phyloP scores from a whole-genome alignment of 495 filamentous ascomycete genomes.

The Penicillium roqueforti region DNA sequence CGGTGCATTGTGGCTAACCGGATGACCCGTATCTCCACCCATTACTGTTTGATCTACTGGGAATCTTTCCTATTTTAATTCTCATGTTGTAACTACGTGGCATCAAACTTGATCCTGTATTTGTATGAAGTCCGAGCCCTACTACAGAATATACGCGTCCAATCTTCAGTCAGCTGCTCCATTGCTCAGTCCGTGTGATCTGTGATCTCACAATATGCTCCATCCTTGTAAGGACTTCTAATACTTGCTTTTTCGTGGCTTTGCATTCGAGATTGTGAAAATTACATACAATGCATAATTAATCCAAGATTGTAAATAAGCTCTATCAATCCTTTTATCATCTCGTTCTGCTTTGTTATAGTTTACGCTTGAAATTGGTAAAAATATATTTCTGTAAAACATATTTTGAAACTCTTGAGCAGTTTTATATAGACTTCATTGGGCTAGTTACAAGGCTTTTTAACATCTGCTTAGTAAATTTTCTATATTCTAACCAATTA shows the following conservation, averaged over 20 bases:
- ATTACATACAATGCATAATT: too few relatives aligned
- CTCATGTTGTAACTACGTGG: conserved; percentile 1
- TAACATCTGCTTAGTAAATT: too few relatives aligned
- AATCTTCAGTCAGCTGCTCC: not conserved
- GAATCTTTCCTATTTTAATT: not conserved
- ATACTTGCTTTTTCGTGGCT: not conserved
- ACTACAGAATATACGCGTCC: not conserved
- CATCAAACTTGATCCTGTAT: not conserved
- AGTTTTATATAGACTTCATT: too few relatives aligned
- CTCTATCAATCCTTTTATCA: too few relatives aligned
- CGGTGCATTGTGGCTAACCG: conserved; percentile 16
- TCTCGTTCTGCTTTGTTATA: too few relatives aligned
- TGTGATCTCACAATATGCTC: not conserved
- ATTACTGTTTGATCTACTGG: conserved; percentile 2
- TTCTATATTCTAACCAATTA: too few relatives aligned
- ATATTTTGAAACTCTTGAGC: too few relatives aligned
- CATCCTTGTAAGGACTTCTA: not conserved
- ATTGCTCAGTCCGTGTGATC: not conserved
- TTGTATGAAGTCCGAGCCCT: not conserved
- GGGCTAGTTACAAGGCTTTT: too few relatives aligned
- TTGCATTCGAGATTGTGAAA: too few relatives aligned
- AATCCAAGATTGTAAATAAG: too few relatives aligned
- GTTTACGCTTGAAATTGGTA: too few relatives aligned
- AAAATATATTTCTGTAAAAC: too few relatives aligned
- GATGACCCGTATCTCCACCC: conserved; percentile 2